Evolutionary conservation across 2,329 filamentous ascomycete genomes (phyloP), one percentile per base, ranked within the genome.

Genomic region (Sporothrix humicola): DNA sequence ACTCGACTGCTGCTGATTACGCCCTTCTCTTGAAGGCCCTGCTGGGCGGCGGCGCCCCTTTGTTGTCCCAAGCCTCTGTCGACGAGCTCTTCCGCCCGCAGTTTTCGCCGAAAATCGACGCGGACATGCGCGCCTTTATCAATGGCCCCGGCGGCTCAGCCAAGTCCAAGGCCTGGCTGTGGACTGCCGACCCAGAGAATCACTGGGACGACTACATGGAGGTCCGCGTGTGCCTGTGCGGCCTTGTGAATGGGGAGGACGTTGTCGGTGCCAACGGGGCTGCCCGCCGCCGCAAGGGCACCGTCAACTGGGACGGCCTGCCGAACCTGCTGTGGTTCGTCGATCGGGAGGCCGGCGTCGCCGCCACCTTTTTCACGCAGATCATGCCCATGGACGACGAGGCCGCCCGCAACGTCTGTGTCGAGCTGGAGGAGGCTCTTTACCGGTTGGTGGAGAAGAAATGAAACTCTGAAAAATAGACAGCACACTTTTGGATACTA

Each of bases 271-370:
- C 81, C 1, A 80, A 84, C 1, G 82, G 82, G 3, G 61, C 9
- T 3, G 42, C n/a, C 61, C 84, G 84, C 81, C 84, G 84, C 61
- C 83, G 84, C 3, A 79, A 81, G 50, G 74, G 78, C 0, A 86
- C 84, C 0, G 77, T 86, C 72, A 82, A 80, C 2, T 86, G 84
- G 85, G 84, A 83, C 8, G 85, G 85, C 2, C 84, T 84, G 0
- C 52, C 83, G 75, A 85, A 84, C 0, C 76, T 85, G 26, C 69
- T 81, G 2, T 87, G 85, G 85, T 87, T 87, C 23, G 80, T 86
- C 71, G 85, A 86, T 76, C 83, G 84, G 0, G 82, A 83, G 79
- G 85, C 84, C 74, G 81, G 82, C 15, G 74, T 86, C 4, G 70
- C 70, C 1, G 70, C 70, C 20, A 65, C 70, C 1, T 20, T 66